Conservation (phyloP, 495 filamentous ascomycete species). For the Podospora conica region DNA sequence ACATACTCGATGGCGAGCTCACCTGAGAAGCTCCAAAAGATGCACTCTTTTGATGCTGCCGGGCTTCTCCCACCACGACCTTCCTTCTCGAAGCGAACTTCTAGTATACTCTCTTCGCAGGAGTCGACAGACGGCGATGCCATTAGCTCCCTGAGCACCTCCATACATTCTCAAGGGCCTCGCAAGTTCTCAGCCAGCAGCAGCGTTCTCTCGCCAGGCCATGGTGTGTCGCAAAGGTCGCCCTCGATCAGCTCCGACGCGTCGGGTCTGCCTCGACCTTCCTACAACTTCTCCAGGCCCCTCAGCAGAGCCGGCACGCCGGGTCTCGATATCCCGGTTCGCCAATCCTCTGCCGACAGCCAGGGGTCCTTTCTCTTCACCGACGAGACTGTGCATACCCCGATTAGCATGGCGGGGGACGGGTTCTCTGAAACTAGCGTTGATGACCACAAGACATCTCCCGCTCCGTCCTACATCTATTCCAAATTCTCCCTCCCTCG, state of each 20-base stretch:
- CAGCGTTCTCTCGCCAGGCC: constrained; percentile 51
- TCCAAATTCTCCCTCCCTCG: constrained; percentile 77
- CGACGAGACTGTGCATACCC: constrained; percentile 56
- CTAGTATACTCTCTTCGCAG: constrained; percentile 42
- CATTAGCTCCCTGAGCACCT: constrained; percentile 31
- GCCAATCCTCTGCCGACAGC: constrained; percentile 56
- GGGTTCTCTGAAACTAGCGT: constrained; percentile 43
- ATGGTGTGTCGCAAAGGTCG: constrained; percentile 57
- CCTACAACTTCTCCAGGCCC: constrained; percentile 91
- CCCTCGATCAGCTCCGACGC: constrained; percentile 78
- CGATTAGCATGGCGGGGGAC: constrained; percentile 58
- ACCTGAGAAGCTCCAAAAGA: constrained; percentile 35
- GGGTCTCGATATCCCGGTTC: constrained; percentile 50
- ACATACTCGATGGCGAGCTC: constrained; percentile 24
- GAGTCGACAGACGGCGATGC: constrained; percentile 36
- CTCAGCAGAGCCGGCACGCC: constrained; percentile 71
- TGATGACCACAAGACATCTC: constrained; percentile 42
- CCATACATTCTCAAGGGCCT: constrained; percentile 38
- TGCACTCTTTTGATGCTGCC: constrained; percentile 34
- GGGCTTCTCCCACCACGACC: constrained; percentile 38
- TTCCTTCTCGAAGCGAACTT: constrained; percentile 42
- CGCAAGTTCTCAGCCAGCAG: constrained; percentile 63
- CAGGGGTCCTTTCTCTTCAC: constrained; percentile 54
- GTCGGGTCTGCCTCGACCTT: constrained; percentile 57
- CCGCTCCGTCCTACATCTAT: constrained; percentile 72